Conservation (phyloP, 2,329 filamentous ascomycete genomes). For the Fusarium sp. region DNA sequence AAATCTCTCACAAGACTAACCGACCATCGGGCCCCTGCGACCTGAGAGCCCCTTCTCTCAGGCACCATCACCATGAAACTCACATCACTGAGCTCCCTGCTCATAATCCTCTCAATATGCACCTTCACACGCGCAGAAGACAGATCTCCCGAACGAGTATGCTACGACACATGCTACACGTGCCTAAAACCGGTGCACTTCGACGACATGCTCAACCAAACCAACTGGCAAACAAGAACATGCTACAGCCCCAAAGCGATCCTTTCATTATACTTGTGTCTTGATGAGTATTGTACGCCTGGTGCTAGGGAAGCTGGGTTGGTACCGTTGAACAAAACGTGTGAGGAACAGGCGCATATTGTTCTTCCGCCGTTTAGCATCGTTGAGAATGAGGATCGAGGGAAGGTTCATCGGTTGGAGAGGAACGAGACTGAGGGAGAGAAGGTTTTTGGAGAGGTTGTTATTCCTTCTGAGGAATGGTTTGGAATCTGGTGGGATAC, state of each 20-base stretch:
- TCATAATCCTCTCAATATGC: slow-evolving; percentile 9
- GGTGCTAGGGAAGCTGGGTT: slow-evolving; percentile 44
- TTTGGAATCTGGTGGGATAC: slow-evolving; percentile 54
- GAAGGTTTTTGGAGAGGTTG: slow-evolving; percentile 44
- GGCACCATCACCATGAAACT: slow-evolving; percentile 35
- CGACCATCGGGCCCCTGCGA: slow-evolving; percentile 5
- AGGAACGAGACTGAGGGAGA: slow-evolving; percentile 40
- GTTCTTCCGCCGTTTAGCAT: slow-evolving; percentile 52
- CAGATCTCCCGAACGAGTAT: slow-evolving; percentile 40
- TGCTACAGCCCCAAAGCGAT: slow-evolving; percentile 49
- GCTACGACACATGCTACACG: slow-evolving; percentile 51
- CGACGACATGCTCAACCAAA: slow-evolving; percentile 45
- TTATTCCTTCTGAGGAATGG: slow-evolving; percentile 51
- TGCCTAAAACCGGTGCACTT: slow-evolving; percentile 49
- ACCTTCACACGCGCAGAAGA: neutral
- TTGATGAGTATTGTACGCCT: slow-evolving; percentile 51
- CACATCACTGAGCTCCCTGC: neutral
- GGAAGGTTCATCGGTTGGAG: slow-evolving; percentile 46
- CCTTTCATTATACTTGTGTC: slow-evolving; percentile 54
- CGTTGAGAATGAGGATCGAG: slow-evolving; percentile 51
- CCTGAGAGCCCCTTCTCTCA: neutral
- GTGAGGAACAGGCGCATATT: slow-evolving; percentile 38
- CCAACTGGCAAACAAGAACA: slow-evolving; percentile 28
- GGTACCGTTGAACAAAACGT: slow-evolving; percentile 51
- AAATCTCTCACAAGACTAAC: slow-evolving; percentile 28